Conservation (phyloP, 169 alveolate species). For the Ichthyophthirius multifiliis region DNA sequence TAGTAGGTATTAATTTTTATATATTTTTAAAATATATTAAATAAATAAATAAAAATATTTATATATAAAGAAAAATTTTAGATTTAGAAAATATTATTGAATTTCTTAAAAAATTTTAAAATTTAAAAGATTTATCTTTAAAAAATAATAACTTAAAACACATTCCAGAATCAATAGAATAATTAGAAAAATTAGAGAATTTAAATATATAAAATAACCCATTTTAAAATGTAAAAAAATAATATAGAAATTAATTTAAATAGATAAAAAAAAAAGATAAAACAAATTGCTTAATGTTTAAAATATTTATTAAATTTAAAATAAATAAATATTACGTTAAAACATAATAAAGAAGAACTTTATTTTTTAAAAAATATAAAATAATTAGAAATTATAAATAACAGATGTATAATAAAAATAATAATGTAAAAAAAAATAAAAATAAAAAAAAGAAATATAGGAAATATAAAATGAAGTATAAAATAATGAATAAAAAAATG, state of each 20-base stretch:
- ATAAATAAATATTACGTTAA: neutral
- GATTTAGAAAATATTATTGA: constrained; percentile 10
- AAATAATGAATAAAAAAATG: constrained; percentile 3
- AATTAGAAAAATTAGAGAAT: constrained; percentile 39
- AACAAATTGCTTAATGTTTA: neutral
- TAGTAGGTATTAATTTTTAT: too few relatives aligned
- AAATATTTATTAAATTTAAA: constrained; percentile 14
- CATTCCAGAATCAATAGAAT: constrained; percentile 60
- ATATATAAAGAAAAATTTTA: neutral
- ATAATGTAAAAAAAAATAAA: constrained; percentile 44
- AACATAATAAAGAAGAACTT: neutral
- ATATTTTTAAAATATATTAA: too few relatives aligned
- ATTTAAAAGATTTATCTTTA: constrained; percentile 45
- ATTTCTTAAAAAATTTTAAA: constrained; percentile 5
- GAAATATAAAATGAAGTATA: neutral
- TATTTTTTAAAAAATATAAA: constrained; percentile 17
- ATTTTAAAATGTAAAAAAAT: constrained; percentile 9
- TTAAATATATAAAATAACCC: constrained; percentile 68
- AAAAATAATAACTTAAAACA: constrained; percentile 59
- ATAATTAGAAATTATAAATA: constrained; percentile 45
- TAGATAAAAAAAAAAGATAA: neutral
- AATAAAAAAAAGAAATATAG: neutral
- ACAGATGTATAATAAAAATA: constrained; percentile 48
- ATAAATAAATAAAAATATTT: too few relatives aligned
- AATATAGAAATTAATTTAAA: neutral